Conservation (phyloP, 2,329 filamentous ascomycete species). For the Lecanicillium sp. region DNA sequence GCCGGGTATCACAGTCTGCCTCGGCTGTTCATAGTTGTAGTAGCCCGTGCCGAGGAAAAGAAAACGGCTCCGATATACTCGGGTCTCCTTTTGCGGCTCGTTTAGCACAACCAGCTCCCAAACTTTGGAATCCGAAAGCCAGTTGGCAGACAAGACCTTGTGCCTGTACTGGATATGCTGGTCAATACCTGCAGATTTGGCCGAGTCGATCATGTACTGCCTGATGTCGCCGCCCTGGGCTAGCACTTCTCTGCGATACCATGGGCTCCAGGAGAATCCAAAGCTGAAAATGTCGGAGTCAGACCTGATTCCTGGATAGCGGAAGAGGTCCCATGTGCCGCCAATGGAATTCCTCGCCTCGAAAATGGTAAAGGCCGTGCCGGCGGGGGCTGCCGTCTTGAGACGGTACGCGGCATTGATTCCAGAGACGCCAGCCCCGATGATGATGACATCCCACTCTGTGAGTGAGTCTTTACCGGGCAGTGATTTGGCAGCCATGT, state of each 20-base stretch:
- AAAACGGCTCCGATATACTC: conserved; percentile 37
- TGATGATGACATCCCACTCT: conserved; percentile 42
- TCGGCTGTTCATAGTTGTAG: conserved; percentile 61
- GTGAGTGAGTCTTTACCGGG: no score
- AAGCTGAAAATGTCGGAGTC: conserved; percentile 50
- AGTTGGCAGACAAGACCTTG: conserved; percentile 1
- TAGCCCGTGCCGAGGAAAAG: conserved; percentile 56
- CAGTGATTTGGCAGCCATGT: no score
- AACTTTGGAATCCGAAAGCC: not conserved
- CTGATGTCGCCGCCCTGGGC: conserved; percentile 38
- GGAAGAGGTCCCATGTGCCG: conserved; percentile 67
- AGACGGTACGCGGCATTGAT: conserved; percentile 63
- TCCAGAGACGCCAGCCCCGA: conserved; percentile 62
- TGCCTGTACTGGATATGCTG: not conserved
- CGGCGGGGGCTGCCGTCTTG: conserved; percentile 41
- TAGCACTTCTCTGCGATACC: conserved; percentile 45
- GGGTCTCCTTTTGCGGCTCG: conserved; percentile 5
- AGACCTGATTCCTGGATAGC: conserved; percentile 59
- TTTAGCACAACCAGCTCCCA: not conserved
- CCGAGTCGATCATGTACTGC: conserved; percentile 40
- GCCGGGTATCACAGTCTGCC: conserved; percentile 55
- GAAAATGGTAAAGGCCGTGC: conserved; percentile 39
- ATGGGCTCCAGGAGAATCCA: conserved; percentile 60
- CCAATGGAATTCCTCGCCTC: conserved; percentile 55
- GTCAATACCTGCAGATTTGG: conserved; percentile 37